Conservation (phyloP, 2,329 filamentous ascomycete species). For the Penicillium brasilianum region DNA sequence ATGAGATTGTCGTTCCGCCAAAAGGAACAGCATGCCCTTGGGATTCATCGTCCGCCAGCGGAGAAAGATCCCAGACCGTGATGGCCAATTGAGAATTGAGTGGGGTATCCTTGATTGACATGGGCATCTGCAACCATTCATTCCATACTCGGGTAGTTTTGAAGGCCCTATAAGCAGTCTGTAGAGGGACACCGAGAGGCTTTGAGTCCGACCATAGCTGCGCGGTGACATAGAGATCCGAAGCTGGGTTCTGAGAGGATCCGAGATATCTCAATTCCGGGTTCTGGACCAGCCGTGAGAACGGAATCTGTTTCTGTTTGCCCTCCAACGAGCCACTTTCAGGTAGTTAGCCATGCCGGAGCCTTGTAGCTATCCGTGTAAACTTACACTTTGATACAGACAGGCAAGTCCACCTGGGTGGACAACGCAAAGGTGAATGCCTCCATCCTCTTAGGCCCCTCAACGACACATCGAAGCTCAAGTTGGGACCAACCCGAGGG, state of each 20-base stretch:
- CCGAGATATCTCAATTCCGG: conserved; percentile 85
- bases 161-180: conserved; percentile 92
- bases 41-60: conserved; percentile 71
- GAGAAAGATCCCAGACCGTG: conserved; percentile 93
- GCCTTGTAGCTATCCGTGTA: not conserved
- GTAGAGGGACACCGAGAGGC: conserved; percentile 85
- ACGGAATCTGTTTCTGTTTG: conserved; percentile 73
- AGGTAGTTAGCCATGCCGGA: conserved; percentile 16
- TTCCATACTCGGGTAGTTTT: conserved; percentile 79
- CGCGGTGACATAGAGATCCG: conserved; percentile 89
- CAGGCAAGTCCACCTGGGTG: conserved; percentile 76
- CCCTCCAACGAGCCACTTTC: conserved; percentile 75
- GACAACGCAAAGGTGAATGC: conserved; percentile 95
- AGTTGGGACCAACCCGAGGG: not conserved
- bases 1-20: conserved; percentile 84
- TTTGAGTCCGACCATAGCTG: conserved; percentile 97
- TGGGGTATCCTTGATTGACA: conserved; percentile 82
- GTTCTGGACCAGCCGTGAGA: conserved; percentile 76
- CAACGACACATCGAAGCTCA: conserved; percentile 10
- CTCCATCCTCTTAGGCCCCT: conserved; percentile 67
- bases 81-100: conserved; percentile 84
- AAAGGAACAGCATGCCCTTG: conserved; percentile 85
- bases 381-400: conserved; percentile 67
- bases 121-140: conserved; percentile 90
- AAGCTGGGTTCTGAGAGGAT: conserved; percentile 79